phyloP scores from a whole-genome alignment of 805 yeast genomes.

The Maudiozyma pseudohumilis region DNA sequence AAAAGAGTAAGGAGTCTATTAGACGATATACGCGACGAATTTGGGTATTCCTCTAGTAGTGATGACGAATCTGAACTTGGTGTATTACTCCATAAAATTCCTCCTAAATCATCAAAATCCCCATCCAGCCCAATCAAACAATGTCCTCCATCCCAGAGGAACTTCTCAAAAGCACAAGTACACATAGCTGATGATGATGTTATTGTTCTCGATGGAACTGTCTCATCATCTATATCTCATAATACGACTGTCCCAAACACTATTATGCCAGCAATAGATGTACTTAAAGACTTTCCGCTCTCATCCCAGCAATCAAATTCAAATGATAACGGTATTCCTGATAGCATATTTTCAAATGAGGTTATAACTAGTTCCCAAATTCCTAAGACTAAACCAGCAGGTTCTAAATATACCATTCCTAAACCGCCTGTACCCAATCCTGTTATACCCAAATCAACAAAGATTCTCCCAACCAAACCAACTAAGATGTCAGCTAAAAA shows the following conservation, averaged over 20 bases:
- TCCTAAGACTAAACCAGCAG: no score
- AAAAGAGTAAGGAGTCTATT: neutral
- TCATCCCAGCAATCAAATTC: conserved; percentile 9
- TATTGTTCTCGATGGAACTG: neutral
- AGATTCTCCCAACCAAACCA: no score
- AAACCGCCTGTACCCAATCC: no score
- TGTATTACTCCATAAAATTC: neutral
- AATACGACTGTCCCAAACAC: neutral
- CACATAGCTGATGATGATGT: neutral
- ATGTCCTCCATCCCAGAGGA: neutral
- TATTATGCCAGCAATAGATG: conserved; percentile 4
- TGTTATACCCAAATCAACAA: no score
- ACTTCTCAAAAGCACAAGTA: neutral
- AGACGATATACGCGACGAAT: neutral
- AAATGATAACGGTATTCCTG: no score
- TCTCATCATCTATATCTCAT: neutral
- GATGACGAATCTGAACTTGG: neutral
- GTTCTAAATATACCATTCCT: no score
- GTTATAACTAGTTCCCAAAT: no score
- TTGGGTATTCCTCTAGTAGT: neutral
- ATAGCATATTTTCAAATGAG: no score
- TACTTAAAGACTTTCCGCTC: conserved; percentile 7
- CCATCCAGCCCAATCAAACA: no score
- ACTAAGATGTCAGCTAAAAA: neutral
- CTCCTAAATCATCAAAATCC: no score